These are phyloP conservation scores for Fusarium vanettenii DNA, from an alignment of 2,329 filamentous ascomycete species.

Conservation along the genomic window DNA sequence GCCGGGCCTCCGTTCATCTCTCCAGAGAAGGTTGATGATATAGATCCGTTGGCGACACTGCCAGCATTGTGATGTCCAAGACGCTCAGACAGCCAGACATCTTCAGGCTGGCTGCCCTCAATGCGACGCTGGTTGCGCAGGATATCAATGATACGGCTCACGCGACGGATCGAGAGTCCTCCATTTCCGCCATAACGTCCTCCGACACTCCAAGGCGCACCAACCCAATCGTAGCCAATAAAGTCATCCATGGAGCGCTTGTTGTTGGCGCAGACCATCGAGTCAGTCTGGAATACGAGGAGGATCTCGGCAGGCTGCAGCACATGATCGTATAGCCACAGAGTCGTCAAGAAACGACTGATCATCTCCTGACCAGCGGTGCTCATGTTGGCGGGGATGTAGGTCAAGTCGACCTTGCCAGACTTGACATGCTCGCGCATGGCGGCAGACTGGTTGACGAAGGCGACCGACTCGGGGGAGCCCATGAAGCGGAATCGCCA, in stretches of 20 bases:
- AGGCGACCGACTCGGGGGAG: background rate
- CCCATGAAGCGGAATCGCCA: conserved; percentile 5
- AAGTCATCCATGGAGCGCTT: conserved; percentile 60
- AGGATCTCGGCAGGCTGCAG: conserved; percentile 64
- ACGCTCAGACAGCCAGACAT: conserved; percentile 67
- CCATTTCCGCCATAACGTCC: conserved; percentile 63
- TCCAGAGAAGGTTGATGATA: conserved; percentile 61
- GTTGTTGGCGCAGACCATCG: conserved; percentile 66
- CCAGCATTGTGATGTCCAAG: conserved; percentile 60
- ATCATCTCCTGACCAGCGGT: conserved; percentile 64
- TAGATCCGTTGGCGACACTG: conserved; percentile 62
- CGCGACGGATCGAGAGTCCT: conserved; percentile 64
- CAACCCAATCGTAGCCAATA: conserved; percentile 65
- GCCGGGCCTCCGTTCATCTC: conserved; percentile 56
- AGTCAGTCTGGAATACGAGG: conserved; percentile 66
- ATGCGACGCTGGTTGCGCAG: conserved; percentile 60
- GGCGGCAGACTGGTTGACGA: conserved; percentile 57
- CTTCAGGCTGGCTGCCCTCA: conserved; percentile 62
- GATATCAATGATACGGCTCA: conserved; percentile 64
- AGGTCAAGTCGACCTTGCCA: conserved; percentile 63
- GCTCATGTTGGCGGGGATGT: conserved; percentile 64
- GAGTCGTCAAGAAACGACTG: conserved; percentile 62
- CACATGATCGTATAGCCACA: conserved; percentile 63
- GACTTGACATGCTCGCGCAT: conserved; percentile 56
- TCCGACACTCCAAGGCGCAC: conserved; percentile 59